Conservation (phyloP, 2,329 filamentous ascomycete species). For the Cladosporium oxysporum region DNA sequence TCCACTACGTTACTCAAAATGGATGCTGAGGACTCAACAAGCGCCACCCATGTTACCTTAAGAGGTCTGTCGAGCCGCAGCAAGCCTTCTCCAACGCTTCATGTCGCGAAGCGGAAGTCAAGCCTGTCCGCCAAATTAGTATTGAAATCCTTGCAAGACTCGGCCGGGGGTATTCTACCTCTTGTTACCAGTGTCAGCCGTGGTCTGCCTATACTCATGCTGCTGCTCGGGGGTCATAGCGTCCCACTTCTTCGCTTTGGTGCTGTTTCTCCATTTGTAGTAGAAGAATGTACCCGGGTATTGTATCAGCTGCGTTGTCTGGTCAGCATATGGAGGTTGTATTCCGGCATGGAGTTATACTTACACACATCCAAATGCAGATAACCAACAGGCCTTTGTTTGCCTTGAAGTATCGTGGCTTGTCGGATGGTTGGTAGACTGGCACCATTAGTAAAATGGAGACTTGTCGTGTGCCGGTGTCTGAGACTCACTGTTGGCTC, state of each 20-base stretch:
- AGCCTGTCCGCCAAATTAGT: background rate
- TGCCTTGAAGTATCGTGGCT: background rate
- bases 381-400: background rate
- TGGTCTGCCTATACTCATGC: background rate
- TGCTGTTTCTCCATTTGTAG: background rate
- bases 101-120: background rate
- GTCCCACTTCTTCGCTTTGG: background rate
- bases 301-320: background rate
- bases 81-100: background rate
- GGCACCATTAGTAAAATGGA: no score
- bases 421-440: background rate
- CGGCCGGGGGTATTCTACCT: background rate
- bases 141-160: background rate
- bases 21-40: no score
- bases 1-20: no score
- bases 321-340: background rate
- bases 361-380: background rate
- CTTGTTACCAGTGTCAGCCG: background rate
- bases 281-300: background rate
- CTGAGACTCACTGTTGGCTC: constrained; percentile 3
- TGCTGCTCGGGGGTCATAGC: background rate
- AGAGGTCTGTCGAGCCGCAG: no score
- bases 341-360: background rate
- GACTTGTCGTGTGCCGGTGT: no score
- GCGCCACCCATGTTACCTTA: no score